Percentiles rank a stretch among this genome's conserved stretches.
phyloP scores from a whole-genome alignment of 495 filamentous ascomycete species.

The Margaritispora aquatica region DNA sequence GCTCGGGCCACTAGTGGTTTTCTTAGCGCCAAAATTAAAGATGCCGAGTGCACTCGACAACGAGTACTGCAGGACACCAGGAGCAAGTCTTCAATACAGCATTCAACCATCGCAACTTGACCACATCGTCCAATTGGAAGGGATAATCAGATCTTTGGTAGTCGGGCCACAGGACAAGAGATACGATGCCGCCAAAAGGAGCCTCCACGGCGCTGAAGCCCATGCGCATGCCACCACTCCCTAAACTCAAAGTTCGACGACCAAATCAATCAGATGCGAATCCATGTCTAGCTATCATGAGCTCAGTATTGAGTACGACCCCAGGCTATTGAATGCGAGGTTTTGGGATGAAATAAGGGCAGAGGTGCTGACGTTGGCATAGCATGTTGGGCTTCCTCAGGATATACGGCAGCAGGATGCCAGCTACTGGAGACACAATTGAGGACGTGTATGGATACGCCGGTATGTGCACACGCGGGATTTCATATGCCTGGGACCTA shows the following conservation, averaged over 20 bases:
- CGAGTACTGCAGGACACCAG: neutral
- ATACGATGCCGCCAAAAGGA: constrained; percentile 24
- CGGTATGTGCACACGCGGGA: constrained; percentile 44
- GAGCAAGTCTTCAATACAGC: neutral
- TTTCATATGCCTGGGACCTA: too few species aligned
- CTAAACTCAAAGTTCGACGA: constrained; percentile 72
- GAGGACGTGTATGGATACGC: constrained; percentile 88
- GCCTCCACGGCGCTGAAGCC: constrained; percentile 32
- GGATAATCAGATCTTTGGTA: neutral
- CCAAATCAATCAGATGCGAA: constrained; percentile 72
- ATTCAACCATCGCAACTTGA: neutral
- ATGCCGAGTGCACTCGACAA: neutral
- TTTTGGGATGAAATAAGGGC: neutral
- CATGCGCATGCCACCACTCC: constrained; percentile 82
- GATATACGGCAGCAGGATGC: constrained; percentile 68
- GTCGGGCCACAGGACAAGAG: neutral
- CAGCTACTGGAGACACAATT: constrained; percentile 73
- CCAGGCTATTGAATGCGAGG: neutral
- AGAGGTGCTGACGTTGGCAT: constrained; percentile 2
- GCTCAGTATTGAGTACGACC: constrained; percentile 79
- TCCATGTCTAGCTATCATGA: constrained; percentile 80
- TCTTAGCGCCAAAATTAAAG: constrained; percentile 14
- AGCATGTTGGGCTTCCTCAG: constrained; percentile 95
- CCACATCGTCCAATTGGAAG: neutral
- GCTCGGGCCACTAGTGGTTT: neutral